These are phyloP conservation scores for Fusarium haematococcum DNA, from an alignment of 2,329 filamentous ascomycete species.

Conservation along the genomic window DNA sequence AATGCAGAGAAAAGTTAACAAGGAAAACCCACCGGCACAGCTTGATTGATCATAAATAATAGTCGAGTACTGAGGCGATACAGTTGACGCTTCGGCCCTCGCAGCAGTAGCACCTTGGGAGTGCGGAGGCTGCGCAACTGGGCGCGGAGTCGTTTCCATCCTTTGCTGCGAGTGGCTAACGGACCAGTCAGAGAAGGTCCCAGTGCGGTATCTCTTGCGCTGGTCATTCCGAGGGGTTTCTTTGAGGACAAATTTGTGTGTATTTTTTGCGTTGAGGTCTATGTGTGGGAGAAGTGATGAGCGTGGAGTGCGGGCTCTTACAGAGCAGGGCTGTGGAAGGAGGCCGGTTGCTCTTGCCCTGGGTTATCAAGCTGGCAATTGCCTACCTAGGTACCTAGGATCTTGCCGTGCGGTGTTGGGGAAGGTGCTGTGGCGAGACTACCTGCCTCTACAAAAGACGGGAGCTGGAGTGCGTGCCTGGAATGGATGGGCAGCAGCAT, in stretches of 20 bases:
- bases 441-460: not conserved
- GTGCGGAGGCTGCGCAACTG: constrained; percentile 33
- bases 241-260: constrained; percentile 12
- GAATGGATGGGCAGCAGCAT: not conserved
- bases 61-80: constrained; percentile 41
- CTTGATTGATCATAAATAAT: constrained; percentile 21
- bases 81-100: constrained; percentile 34
- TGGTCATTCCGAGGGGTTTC: not conserved
- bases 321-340: not conserved
- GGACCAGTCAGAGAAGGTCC: constrained; percentile 31
- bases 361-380: not conserved
- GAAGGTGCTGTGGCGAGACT: constrained; percentile 6
- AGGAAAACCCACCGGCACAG: constrained; percentile 6
- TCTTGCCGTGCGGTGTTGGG: not conserved
- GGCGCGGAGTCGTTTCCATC: constrained; percentile 18
- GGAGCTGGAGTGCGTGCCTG: not conserved
- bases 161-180: constrained; percentile 26
- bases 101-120: constrained; percentile 37
- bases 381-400: not conserved
- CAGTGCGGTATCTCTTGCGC: not conserved
- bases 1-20: constrained; percentile 6
- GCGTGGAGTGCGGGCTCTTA: constrained; percentile 7
- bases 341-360: constrained; percentile 8
- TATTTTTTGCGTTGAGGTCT: not conserved
- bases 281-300: constrained; percentile 17